Evolutionary conservation across 768 basidiomycete genomes (phyloP), one percentile per base, ranked within the genome.

Genomic region (Xerocomellus dryophilus): DNA sequence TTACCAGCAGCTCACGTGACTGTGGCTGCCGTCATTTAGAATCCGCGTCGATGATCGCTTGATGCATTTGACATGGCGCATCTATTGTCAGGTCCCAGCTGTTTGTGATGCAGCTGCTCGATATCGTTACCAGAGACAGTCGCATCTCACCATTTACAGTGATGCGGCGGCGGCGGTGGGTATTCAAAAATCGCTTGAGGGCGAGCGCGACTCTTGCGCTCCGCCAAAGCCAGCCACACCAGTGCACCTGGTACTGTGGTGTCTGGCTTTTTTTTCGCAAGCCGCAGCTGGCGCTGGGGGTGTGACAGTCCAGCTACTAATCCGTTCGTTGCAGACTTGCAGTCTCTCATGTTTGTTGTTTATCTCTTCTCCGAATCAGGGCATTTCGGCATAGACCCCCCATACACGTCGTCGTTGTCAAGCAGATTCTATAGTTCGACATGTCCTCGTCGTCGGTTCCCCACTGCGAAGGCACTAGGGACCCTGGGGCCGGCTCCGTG

Each of bases 371-470:
- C 42, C 55, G n/a, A n/a, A 43, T 58, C n/a, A 46, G 32, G 39
- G 31, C 15, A 29, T 59, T 32, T 49, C 58, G 58, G 58, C 58
- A 60, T 54, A 7, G 34, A 29, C 36, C 38, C 57, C 58, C 39
- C 41, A 25, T 46, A 7, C 7, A 1, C 7, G 7, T 27, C n/a
- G 43, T 41, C 50, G 57, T 32, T 40, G 31, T 43, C 57, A 47
- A 34, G 38, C 6, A 14, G 21, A 21, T 17, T 17, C 14, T 42
- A 32, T 44, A 23, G 17, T n/a, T 51, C 7, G 44, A 43, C 35
- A 51, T 27, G 15, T 17, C 35, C 21, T 45, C 50, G 29, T 51
- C 54, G 21, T 52, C 45, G 56, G 56, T 20, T 57, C 39, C 34
- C 29, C 35, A 15, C 18, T 2, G 31, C 20, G 17, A 47, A 27